Percentiles rank a stretch among this genome's conserved stretches.
Conservation (phyloP, 2,329 filamentous ascomycete genomes). For the Coniochaeta sp. region DNA sequence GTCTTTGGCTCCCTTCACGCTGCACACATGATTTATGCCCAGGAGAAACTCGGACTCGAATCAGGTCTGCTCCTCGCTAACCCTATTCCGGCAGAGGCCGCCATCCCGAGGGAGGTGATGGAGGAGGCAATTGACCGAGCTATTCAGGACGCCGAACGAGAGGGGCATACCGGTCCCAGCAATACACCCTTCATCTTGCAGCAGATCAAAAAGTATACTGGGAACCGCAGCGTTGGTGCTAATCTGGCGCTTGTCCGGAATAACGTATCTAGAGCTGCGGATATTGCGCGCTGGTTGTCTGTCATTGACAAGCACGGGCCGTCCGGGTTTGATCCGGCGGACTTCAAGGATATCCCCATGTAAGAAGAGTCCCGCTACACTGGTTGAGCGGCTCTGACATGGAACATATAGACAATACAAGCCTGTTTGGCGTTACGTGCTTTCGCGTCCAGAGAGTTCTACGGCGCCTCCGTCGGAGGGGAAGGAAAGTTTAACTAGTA, state of each 20-base stretch:
- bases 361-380: not conserved
- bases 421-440: no score
- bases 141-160: conserved; percentile 54
- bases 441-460: no score
- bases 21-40: conserved; percentile 79
- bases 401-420: not conserved
- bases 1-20: conserved; percentile 73
- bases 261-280: conserved; percentile 49
- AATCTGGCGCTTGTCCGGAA: conserved; percentile 58
- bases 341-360: not conserved
- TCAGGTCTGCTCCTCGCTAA: conserved; percentile 86
- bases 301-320: conserved; percentile 26
- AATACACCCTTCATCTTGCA: conserved; percentile 81
- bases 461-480: no score
- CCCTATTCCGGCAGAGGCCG: conserved; percentile 66
- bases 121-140: conserved; percentile 61
- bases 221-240: conserved; percentile 62
- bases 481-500: not conserved
- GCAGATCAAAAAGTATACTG: conserved; percentile 73
- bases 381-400: conserved; percentile 1
- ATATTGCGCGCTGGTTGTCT: conserved; percentile 46
- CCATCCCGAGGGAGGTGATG: conserved; percentile 66
- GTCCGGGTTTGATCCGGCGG: not conserved
- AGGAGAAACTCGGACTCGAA: conserved; percentile 63
- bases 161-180: conserved; percentile 62